Conservation (phyloP, 441 rosid species). For the Cnidoscolus chayamansa region DNA sequence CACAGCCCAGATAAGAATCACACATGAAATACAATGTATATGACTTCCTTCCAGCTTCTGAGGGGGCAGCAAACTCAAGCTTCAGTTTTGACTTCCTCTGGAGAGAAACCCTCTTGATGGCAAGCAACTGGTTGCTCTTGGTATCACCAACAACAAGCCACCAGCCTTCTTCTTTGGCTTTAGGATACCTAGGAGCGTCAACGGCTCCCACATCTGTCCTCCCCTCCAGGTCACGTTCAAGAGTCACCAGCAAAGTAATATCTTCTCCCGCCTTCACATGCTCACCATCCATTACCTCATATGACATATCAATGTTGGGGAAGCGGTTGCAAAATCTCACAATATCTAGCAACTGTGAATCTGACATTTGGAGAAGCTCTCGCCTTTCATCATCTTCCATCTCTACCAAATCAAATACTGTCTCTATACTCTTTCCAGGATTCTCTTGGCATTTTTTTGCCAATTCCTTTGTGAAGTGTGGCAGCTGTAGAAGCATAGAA, state of each 20-base stretch:
- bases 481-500: conserved; percentile 92
- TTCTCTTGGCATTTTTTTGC: conserved; percentile 88
- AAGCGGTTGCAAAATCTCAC: conserved; percentile 84
- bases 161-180: conserved; percentile 96
- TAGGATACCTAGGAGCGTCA: conserved; percentile 68
- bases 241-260: conserved; percentile 58
- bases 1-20: conserved; percentile 87
- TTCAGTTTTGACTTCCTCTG: conserved; percentile 76
- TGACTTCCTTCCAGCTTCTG: conserved; percentile 59
- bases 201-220: conserved; percentile 80
- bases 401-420: conserved; percentile 84
- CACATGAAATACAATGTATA: conserved; percentile 80
- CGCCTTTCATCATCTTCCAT: conserved; percentile 86
- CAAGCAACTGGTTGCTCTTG: conserved; percentile 75
- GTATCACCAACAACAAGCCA: conserved; percentile 94
- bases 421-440: conserved; percentile 73
- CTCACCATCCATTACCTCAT: conserved; percentile 62
- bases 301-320: conserved; percentile 77
- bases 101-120: conserved; percentile 80
- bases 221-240: conserved; percentile 81
- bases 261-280: conserved; percentile 56
- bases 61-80: conserved; percentile 71
- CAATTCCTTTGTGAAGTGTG: conserved; percentile 76
- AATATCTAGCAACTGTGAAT: conserved; percentile 64
- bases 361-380: conserved; percentile 72